Conservation (phyloP, 257 asterid species). For the Solanum acaule region DNA sequence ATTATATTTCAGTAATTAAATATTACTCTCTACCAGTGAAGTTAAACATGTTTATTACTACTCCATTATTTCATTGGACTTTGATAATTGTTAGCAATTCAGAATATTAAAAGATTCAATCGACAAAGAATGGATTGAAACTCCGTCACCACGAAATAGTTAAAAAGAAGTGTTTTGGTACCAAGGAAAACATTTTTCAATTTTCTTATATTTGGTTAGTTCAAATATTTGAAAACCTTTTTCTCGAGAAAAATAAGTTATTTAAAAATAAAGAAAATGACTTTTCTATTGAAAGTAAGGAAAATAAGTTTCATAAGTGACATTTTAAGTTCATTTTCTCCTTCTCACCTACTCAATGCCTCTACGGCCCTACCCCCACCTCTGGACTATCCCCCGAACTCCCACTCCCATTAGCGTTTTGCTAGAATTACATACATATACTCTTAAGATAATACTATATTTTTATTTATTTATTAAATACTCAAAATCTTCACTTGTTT, state of each 20-base stretch:
- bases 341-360: neutral
- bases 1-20: neutral
- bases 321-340: neutral
- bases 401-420: neutral
- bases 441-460: too few relatives aligned
- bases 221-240: neutral
- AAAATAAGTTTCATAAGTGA: neutral
- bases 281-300: neutral
- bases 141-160: neutral
- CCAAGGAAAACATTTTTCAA: neutral
- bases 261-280: neutral
- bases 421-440: neutral
- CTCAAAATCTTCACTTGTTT: too few relatives aligned
- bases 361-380: neutral
- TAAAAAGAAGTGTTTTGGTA: neutral
- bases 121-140: neutral
- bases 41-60: neutral
- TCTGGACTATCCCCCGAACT: neutral
- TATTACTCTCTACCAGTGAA: neutral
- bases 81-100: neutral
- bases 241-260: neutral
- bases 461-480: too few relatives aligned
- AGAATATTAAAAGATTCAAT: neutral
- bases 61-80: neutral
- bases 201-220: neutral